Base-by-base conservation (phyloP, 2,329 filamentous ascomycete genomes). In the Periglandula ipomoeae region DNA sequence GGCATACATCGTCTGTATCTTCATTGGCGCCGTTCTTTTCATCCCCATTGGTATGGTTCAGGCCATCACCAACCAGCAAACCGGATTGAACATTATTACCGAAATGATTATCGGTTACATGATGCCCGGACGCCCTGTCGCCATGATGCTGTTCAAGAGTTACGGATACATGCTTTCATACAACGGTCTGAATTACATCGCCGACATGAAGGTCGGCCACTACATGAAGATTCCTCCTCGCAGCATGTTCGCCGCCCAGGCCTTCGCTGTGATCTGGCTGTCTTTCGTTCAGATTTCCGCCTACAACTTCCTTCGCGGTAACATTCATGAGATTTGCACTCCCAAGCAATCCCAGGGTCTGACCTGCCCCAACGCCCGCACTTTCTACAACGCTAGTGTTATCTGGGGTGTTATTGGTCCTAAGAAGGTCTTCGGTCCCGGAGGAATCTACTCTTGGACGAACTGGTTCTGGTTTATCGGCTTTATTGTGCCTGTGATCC, bases 351-450 rank as follows among this genome's bases (percentile, higher is more conserved):
- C 58, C 2, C 71, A 74, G 56, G 71, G 74, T 45, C 75, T 80
- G 56, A 76, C 67, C 20, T 82, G 79, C 57, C 79, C 79, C 8
- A 70, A 71, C 32, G 75, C 74, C 15, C 72, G 72, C 22, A 77
- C 79, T 0, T 82, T 82, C 59, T 82, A 78, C 65, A 79, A 76
- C 22, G 74, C 74, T 23, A 78, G 75, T 19, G 70, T 81, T 5
- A 74, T 81, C 48, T 81, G 79, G 79, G 80, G 80, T 50, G 69
- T 79, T 17, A 79, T 84, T 48, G 80, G 65, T 1, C 65, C 65
- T 2, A 55, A 49, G 34, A 56, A 57, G 44, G 62, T 67, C 32
- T 66, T 66, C 47, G 63, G 64, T 13, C 55, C 55, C n/a, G 64
- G 64, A 22, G 63, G 69, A n/a, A 49, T 61, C 3, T 81, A 79